Percentiles rank a stretch among this genome's conserved stretches.
phyloP scores from a whole-genome alignment of 441 rosid species.

The Raphanus hybrid region DNA sequence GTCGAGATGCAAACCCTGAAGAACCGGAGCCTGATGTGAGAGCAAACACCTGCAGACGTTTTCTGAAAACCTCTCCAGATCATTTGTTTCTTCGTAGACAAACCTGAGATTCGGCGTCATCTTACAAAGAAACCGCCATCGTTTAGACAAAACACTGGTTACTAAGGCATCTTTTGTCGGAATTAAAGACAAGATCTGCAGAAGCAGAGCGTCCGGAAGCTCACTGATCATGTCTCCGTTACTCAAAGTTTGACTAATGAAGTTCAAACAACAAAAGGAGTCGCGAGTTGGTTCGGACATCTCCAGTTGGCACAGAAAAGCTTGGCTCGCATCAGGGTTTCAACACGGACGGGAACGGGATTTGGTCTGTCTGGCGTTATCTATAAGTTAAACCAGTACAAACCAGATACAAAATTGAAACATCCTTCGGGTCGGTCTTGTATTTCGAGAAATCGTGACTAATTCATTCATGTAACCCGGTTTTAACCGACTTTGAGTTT shows the following conservation, averaged over 20 bases:
- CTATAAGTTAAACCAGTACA: too few species aligned
- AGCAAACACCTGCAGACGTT: neutral
- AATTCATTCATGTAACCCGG: too few species aligned
- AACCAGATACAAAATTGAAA: too few species aligned
- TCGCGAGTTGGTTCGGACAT: too few species aligned
- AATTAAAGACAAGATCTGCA: neutral
- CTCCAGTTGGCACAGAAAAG: too few species aligned
- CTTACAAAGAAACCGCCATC: neutral
- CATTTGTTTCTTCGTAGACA: neutral
- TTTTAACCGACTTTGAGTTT: too few species aligned
- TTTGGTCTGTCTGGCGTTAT: too few species aligned
- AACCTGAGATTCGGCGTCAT: neutral
- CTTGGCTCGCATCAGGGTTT: too few species aligned
- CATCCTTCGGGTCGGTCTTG: too few species aligned
- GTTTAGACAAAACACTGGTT: neutral
- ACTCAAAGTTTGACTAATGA: neutral
- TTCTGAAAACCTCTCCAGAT: neutral
- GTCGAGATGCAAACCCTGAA: neutral
- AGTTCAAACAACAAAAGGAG: too few species aligned
- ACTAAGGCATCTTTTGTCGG: neutral
- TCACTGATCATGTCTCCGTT: neutral
- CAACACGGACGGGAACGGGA: too few species aligned
- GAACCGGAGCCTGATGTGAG: neutral
- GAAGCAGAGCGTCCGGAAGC: neutral
- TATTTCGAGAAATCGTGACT: too few species aligned